Evolutionary conservation across 2,329 filamentous ascomycete species (phyloP), one percentile per base, ranked within the genome.

Genomic region (Fusarium sp.): DNA sequence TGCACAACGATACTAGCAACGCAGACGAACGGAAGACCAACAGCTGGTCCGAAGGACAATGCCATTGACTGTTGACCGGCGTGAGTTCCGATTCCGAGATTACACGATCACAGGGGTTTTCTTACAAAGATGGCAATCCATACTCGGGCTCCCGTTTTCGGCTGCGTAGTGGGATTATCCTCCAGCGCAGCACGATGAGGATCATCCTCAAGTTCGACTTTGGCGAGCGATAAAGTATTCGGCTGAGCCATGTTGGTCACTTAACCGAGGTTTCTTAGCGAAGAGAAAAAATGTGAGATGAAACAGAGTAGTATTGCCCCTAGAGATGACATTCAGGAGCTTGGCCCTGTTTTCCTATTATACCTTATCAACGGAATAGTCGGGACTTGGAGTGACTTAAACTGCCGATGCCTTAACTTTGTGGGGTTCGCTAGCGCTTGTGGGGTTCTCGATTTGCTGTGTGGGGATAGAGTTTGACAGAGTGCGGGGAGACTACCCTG

Each of bases 181-280:
- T 70, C 67, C 8, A 70, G 17, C 13, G 67, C 67, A 17, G 67
- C 67, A 6, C 59, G 67, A 17, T 70, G 67, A 33, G 67, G 65
- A 45, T 70, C 67, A 10, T 70, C 65, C 26, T 70, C 67, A 18
- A 69, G 42, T 26, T 70, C 39, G 42, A 64, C 36, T 24, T 31
- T 41, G 5, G 51, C 51, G 15, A 20, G n/a, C 5, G 33, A 8
- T 26, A 39, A 7, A 28, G 35, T 41, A 14, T 41, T 41, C 51
- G 24, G 51, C 11, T 41, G 20, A 31, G 51, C 20, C 51, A 55
- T 55, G 20, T 0, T 3, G 0, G 8, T 26, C n/a, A 36, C 49
- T 18, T n/a, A 41, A 18, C 35, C 35, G 35, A 39, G 51, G 24
- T 28, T 18, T 33, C 33, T 33, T 14, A 13, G 31, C 5, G 31